Conservation (phyloP, 805 yeast genomes). For the Kluyveromyces starmeri region DNA sequence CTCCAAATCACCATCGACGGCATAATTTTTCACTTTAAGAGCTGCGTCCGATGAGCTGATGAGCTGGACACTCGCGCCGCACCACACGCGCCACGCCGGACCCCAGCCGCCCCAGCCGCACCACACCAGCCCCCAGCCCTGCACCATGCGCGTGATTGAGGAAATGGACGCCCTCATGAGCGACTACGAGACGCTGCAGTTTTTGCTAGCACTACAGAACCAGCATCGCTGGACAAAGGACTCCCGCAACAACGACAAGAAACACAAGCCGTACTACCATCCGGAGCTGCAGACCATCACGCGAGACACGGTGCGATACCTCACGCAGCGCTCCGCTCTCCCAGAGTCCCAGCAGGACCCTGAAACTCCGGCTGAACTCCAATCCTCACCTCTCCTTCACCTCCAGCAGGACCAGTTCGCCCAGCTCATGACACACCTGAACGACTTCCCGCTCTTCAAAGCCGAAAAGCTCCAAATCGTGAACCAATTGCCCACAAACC, state of each 20-base stretch:
- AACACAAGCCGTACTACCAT: conserved; percentile 25
- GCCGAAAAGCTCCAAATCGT: conserved; percentile 79
- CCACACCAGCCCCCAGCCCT: neutral
- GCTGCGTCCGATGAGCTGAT: neutral
- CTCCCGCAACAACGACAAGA: conserved; percentile 13
- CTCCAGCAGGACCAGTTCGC: conserved; percentile 25
- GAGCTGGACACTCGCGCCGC: neutral
- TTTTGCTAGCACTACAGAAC: conserved; percentile 36
- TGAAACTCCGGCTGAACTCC: conserved; percentile 10
- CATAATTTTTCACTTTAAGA: conserved; percentile 1
- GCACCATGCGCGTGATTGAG: conserved; percentile 36
- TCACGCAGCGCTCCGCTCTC: conserved; percentile 9
- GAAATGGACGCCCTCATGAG: conserved; percentile 47
- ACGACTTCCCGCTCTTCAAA: conserved; percentile 53
- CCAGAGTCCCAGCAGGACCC: conserved; percentile 10
- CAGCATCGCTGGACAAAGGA: conserved; percentile 27
- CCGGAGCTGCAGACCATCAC: conserved; percentile 31
- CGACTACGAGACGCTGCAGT: conserved; percentile 48
- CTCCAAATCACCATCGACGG: conserved; percentile 1
- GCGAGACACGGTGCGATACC: conserved; percentile 26
- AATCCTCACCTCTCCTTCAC: conserved; percentile 20
- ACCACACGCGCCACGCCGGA: neutral
- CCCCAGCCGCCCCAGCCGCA: neutral
- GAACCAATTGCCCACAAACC: conserved; percentile 67
- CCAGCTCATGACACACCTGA: conserved; percentile 22